Percentiles rank a stretch among this genome's conserved stretches.
phyloP scores from a whole-genome alignment of 352 stramenopile species.

The Phytophthora kernoviae region DNA sequence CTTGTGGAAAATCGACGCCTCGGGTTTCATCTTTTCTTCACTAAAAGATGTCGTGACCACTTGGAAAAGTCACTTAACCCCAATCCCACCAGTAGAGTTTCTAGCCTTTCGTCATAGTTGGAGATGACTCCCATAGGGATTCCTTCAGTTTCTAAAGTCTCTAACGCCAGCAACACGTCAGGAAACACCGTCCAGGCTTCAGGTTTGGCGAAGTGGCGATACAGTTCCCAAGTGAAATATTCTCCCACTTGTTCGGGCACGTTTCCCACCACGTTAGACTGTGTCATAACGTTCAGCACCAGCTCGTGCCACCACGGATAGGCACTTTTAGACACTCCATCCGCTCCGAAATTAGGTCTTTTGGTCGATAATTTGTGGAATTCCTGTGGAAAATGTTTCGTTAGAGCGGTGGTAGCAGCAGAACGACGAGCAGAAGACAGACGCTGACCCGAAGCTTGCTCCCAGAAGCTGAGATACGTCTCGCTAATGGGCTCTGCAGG shows the following conservation, averaged over 20 bases:
- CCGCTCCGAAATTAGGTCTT: conserved; percentile 61
- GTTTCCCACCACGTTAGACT: conserved; percentile 14
- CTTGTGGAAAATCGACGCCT: conserved; percentile 56
- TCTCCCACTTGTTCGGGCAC: conserved; percentile 28
- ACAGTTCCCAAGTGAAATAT: conserved; percentile 54
- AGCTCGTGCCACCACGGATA: conserved; percentile 64
- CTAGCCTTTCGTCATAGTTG: conserved; percentile 81
- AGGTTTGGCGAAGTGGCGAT: conserved; percentile 51
- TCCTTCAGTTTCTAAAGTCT: conserved; percentile 21
- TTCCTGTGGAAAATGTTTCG: conserved; percentile 38
- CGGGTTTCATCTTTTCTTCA: conserved; percentile 54
- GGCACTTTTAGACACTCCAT: conserved; percentile 19
- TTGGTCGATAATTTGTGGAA: conserved; percentile 35
- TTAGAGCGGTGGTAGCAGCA: conserved; percentile 26
- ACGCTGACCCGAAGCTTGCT: conserved; percentile 23
- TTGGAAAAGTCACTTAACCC: conserved; percentile 52
- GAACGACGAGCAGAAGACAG: conserved; percentile 30
- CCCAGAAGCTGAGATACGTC: conserved; percentile 64
- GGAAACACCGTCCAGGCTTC: conserved; percentile 69
- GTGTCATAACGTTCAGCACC: conserved; percentile 48
- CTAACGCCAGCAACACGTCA: conserved; percentile 50
- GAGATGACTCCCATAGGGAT: conserved; percentile 69
- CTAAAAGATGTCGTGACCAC: conserved; percentile 67
- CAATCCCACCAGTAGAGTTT: conserved; percentile 45
- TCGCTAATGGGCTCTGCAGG: conserved; percentile 44